Evolutionary conservation across 2,329 filamentous ascomycete genomes (phyloP).

Genomic region (Alternaria sp.): DNA sequence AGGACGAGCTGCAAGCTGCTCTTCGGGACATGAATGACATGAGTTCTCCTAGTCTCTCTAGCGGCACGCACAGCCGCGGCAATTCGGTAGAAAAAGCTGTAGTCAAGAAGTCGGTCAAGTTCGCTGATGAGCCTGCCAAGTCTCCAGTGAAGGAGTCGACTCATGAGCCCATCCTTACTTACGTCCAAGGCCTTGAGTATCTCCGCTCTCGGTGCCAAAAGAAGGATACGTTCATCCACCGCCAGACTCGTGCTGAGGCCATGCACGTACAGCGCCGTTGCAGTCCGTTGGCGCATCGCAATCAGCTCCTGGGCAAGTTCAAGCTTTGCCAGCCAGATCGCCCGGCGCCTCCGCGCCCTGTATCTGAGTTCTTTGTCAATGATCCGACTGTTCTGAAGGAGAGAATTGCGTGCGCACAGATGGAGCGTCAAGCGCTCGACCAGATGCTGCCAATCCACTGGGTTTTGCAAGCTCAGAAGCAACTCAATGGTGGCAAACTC

Average conservation of each 20-base stretch:
- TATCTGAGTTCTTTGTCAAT: slow-evolving; percentile 57
- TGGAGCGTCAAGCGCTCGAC: slow-evolving; percentile 79
- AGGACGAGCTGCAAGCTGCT: slow-evolving; percentile 77
- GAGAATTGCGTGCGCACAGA: slow-evolving; percentile 64
- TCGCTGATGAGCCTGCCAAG: slow-evolving; percentile 60
- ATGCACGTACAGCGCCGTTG: slow-evolving; percentile 84
- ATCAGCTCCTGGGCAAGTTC: slow-evolving; percentile 85
- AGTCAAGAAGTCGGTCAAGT: slow-evolving; percentile 78
- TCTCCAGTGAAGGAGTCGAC: slow-evolving; percentile 37
- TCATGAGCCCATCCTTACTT: slow-evolving; percentile 71
- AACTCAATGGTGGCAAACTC: slow-evolving; percentile 68
- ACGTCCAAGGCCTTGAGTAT: slow-evolving; percentile 86
- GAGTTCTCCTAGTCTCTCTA: slow-evolving; percentile 52
- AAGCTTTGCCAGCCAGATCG: slow-evolving; percentile 67
- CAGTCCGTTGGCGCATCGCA: slow-evolving; percentile 74
- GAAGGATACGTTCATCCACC: slow-evolving; percentile 83
- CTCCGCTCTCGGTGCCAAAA: slow-evolving; percentile 71
- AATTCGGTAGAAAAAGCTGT: slow-evolving; percentile 51
- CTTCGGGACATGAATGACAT: slow-evolving; percentile 63
- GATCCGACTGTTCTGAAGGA: slow-evolving; percentile 71
- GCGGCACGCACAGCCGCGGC: slow-evolving; percentile 44
- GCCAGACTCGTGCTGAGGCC: slow-evolving; percentile 84
- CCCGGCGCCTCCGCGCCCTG: slow-evolving; percentile 54
- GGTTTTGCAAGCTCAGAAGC: slow-evolving; percentile 68
- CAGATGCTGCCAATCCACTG: slow-evolving; percentile 70